Base-by-base conservation (phyloP, 305 asterid genomes). In the Euphrasia arctica region DNA sequence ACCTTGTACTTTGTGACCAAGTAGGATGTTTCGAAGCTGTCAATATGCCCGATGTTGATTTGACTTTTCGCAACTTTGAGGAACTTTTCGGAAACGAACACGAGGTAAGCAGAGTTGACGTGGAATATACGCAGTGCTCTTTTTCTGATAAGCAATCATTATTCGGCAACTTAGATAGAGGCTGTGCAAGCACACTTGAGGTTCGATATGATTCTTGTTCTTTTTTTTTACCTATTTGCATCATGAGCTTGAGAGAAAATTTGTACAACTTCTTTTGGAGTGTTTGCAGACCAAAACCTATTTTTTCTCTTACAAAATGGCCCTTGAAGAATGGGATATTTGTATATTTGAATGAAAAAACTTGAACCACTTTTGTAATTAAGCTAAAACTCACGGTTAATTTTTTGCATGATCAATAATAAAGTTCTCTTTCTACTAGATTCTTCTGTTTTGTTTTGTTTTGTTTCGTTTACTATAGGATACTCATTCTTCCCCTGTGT, bases 1-100 rank as follows among this genome's bases (percentile, higher is more conserved):
- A 91, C 49, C 80, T 88, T 25, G 96, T 95, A 72, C 81, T 83
- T 59, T 90, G 92, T 69, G 91, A 85, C 60, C 89, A 85, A 36
- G 78, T 69, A 51, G 76, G 64, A 65, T 60, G 79, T 60, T 72
- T 73, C 28, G 88, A 86, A 45, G 87, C 83, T 76, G 80, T 79
- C 15, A 77, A 68, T 72, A 91, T 86, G 78, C 97, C 93, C 1
- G 95, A 91, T 58, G 88, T 88, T 58, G 96, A 88, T 73, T 60
- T 72, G 72, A 88, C 89, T 12, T 91, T 88, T 72, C 82, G 77
- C 9, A 88, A 79, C 77, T 80, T 82, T 60, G 95, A 88, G 68
- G 96, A 88, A 54, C 67, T 82, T 28, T 88, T 88, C 5, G 82
- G 79, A 45, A 73, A 65, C 12, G 93, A 84, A 42, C 79, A 82